phyloP scores from a whole-genome alignment of 176 grass and related monocot genomes.

The Avena atlantica region DNA sequence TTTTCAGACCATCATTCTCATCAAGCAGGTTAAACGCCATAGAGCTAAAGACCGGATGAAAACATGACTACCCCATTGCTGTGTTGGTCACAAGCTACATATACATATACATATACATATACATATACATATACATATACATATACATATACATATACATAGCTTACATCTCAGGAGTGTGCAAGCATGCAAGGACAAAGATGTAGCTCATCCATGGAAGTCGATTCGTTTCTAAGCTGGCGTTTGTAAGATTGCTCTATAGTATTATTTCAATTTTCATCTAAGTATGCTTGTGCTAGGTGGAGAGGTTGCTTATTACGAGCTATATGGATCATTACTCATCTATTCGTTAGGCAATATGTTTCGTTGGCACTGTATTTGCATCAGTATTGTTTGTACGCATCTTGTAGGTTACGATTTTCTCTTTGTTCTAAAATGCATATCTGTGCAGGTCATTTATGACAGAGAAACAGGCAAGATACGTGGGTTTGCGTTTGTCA shows the following conservation, averaged over 20 bases:
- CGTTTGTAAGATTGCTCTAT: conserved; percentile 2
- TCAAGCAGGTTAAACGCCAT: too few relatives aligned
- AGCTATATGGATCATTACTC: conserved; percentile 16
- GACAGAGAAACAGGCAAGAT: conserved; percentile 71
- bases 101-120: too few relatives aligned
- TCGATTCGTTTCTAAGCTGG: too few relatives aligned
- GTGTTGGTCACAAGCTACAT: too few relatives aligned
- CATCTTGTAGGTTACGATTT: background rate
- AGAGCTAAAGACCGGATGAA: too few relatives aligned
- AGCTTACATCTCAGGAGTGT: too few relatives aligned
- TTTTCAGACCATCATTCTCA: too few relatives aligned
- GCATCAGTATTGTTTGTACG: background rate
- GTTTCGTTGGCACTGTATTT: background rate
- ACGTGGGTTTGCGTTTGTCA: conserved; percentile 78
- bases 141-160: too few relatives aligned
- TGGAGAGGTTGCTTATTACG: background rate
- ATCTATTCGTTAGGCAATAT: background rate
- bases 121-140: too few relatives aligned
- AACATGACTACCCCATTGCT: too few relatives aligned
- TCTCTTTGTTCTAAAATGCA: background rate
- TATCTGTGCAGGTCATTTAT: conserved; percentile 69
- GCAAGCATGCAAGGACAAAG: too few relatives aligned
- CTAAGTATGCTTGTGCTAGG: background rate
- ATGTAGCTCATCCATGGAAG: too few relatives aligned
- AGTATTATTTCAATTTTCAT: background rate